Evolutionary conservation across 1,284 basidiomycete genomes (phyloP).

Genomic region (Puccinia triticina): DNA sequence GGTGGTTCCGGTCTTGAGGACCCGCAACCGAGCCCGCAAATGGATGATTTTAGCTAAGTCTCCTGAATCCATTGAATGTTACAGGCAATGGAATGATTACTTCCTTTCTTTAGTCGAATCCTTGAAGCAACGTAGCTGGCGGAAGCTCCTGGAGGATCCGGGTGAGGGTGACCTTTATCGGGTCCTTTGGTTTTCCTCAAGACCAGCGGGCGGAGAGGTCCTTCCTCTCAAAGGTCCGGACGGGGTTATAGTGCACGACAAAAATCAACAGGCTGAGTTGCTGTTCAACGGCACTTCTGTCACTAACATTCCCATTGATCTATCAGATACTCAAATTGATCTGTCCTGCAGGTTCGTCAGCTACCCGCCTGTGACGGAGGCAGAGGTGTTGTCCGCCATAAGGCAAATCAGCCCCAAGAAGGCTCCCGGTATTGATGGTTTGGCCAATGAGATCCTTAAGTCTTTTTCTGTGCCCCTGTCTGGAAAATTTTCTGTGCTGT

Average conservation of each 20-base stretch:
- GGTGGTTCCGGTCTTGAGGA: constrained; percentile 13
- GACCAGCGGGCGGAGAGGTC: not conserved
- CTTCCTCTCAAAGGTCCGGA: not conserved
- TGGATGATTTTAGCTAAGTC: constrained; percentile 17
- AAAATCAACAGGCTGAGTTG: not conserved
- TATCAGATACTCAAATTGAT: not conserved
- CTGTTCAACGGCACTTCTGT: not conserved
- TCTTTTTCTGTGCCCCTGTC: not conserved
- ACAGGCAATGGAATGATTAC: not conserved
- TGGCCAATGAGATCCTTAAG: not conserved
- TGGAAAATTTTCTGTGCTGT: not conserved
- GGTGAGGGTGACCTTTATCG: not conserved
- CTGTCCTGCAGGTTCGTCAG: no score
- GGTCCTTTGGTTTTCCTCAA: not conserved
- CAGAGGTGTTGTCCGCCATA: not conserved
- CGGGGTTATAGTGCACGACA: not conserved
- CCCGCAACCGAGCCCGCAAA: not conserved
- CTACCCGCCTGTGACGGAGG: not conserved
- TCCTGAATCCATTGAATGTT: not conserved
- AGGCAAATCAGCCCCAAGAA: not conserved
- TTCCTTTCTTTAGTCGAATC: not conserved
- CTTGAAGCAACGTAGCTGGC: not conserved
- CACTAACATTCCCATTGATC: not conserved
- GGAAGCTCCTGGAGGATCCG: not conserved
- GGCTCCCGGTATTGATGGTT: constrained; percentile 11